Evolutionary conservation across 352 stramenopile genomes (phyloP).

Genomic region (Globisporangium middletonii): DNA sequence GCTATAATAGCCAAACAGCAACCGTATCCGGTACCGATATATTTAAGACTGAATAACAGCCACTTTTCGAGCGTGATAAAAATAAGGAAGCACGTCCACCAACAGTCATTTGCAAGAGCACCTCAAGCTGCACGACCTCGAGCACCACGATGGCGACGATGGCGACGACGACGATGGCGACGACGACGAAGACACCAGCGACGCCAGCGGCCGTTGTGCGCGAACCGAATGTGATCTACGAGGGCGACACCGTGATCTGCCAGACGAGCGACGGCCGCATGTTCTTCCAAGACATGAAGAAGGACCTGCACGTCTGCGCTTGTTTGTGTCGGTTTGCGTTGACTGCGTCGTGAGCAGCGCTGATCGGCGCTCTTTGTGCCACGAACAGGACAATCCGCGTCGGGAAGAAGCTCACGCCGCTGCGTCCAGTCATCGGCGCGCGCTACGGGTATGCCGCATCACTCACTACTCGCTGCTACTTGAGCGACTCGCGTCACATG

Average conservation of each 20-base stretch:
- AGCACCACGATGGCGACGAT: background rate
- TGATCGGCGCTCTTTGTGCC: no score
- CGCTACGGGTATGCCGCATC: conserved; percentile 42
- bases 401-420: conserved; percentile 66
- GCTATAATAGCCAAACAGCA: no score
- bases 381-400: conserved; percentile 54
- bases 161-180: background rate
- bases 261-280: conserved; percentile 79
- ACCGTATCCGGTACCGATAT: no score
- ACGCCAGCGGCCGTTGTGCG: conserved; percentile 13
- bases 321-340: background rate
- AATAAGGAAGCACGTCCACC: background rate
- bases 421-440: conserved; percentile 71
- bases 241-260: conserved; percentile 84
- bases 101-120: background rate
- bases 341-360: no score
- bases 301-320: conserved; percentile 43
- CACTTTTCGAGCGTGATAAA: no score
- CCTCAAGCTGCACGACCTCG: no score
- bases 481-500: background rate
- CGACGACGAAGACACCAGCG: background rate
- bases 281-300: conserved; percentile 78
- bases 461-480: background rate
- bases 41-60: no score
- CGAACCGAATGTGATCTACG: conserved; percentile 73